These are phyloP conservation scores for Cystofilobasidium macerans DNA, from an alignment of 768 basidiomycete genomes.

Conservation along the genomic window DNA sequence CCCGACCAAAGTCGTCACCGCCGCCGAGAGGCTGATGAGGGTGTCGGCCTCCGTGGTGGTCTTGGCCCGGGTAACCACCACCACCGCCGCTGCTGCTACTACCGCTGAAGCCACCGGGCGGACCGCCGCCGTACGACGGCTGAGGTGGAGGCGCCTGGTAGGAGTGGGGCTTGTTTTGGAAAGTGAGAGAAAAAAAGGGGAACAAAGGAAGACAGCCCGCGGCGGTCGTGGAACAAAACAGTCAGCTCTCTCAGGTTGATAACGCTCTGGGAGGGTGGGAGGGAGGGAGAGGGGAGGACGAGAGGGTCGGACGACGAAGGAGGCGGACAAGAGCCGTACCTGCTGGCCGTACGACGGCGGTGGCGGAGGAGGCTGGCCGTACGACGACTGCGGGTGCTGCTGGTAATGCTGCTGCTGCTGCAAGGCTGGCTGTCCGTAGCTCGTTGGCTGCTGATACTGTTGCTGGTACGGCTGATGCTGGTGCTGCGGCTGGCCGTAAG, in stretches of 20 bases:
- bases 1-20: no score
- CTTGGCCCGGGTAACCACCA: background rate
- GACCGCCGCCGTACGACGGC: background rate
- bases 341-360: constrained; percentile 1
- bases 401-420: background rate
- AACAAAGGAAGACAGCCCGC: no score
- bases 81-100: background rate
- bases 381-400: constrained; percentile 4
- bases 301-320: no score
- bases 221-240: no score
- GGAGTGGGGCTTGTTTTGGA: no score
- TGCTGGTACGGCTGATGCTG: background rate
- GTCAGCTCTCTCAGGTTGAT: no score
- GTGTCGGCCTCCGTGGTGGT: background rate
- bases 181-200: no score
- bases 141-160: background rate
- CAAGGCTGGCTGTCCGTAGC: constrained; percentile 1
- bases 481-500: background rate
- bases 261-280: no score
- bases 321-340: background rate
- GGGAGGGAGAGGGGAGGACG: no score
- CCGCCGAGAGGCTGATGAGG: constrained; percentile 3
- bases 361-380: background rate
- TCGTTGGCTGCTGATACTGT: background rate
- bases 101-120: no score